phyloP scores from a whole-genome alignment of 495 filamentous ascomycete species.

The Schizothecium vesticola region DNA sequence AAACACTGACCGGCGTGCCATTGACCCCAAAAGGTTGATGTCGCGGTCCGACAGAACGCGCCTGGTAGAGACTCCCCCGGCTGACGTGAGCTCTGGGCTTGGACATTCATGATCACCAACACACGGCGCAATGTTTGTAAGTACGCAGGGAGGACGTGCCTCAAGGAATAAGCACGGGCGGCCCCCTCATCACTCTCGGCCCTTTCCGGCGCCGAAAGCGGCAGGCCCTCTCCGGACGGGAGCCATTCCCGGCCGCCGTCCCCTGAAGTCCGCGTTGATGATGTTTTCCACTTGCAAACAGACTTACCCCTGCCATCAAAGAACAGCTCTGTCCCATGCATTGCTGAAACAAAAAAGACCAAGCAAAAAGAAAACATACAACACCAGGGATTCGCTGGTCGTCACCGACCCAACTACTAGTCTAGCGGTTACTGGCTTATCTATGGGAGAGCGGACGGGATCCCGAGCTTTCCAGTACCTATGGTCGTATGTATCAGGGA shows the following conservation, averaged over 20 bases:
- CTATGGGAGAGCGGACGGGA: slow-evolving; percentile 50
- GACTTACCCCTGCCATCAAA: background rate
- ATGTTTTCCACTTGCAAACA: background rate
- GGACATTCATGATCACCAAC: background rate
- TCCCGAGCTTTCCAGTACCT: slow-evolving; percentile 38
- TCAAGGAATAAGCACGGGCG: background rate
- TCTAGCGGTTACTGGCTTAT: slow-evolving; percentile 34
- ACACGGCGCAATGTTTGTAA: background rate
- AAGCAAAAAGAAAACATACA: slow-evolving; percentile 34
- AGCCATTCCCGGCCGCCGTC: background rate
- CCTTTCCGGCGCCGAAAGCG: background rate
- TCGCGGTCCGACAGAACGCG: background rate
- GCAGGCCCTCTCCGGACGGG: background rate
- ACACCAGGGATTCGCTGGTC: slow-evolving; percentile 37
- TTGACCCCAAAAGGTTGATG: background rate
- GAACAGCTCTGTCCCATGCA: background rate
- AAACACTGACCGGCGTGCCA: background rate
- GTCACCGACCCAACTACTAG: slow-evolving; percentile 42
- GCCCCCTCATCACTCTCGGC: background rate
- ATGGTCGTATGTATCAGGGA: slow-evolving; percentile 14
- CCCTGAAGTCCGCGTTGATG: background rate
- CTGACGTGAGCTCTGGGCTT: background rate
- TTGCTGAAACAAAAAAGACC: background rate
- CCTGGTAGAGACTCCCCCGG: background rate
- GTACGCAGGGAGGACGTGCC: background rate